phyloP scores from a whole-genome alignment of 331 rosid species.

The Quercus tomentella region DNA sequence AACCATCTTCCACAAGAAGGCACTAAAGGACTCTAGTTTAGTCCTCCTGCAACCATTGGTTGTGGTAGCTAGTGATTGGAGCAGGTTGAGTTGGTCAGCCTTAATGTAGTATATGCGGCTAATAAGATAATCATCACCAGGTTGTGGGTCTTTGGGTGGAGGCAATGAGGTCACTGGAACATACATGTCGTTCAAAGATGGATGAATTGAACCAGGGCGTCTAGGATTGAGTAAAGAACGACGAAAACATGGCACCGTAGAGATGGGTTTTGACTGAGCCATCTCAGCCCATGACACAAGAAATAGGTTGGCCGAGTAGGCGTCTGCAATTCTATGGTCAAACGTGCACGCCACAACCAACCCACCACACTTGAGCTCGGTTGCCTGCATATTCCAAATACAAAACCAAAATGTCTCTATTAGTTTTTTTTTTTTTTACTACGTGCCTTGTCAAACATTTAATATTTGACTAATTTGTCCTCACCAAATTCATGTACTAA shows the following conservation, averaged over 20 bases:
- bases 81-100: conserved; percentile 18
- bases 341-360: conserved; percentile 59
- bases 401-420: no score
- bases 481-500: no score
- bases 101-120: conserved; percentile 58
- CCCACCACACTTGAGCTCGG: conserved; percentile 61
- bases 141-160: neutral
- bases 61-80: conserved; percentile 39
- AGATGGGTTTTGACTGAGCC: conserved; percentile 24
- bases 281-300: conserved; percentile 35
- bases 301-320: conserved; percentile 41
- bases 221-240: conserved; percentile 67
- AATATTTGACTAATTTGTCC: no score
- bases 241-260: conserved; percentile 41
- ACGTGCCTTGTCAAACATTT: no score
- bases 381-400: conserved; percentile 30
- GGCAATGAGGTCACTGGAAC: conserved; percentile 38
- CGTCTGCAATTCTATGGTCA: conserved; percentile 72
- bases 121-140: conserved; percentile 4
- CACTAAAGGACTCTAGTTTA: conserved; percentile 63
- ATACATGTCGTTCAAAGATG: conserved; percentile 46
- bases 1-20: conserved; percentile 64
- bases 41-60: conserved; percentile 13
- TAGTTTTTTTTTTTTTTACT: no score
- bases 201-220: conserved; percentile 30